Evolutionary conservation across 106 monocot genomes (phyloP).

Genomic region (Phalaenopsis aphrodite): DNA sequence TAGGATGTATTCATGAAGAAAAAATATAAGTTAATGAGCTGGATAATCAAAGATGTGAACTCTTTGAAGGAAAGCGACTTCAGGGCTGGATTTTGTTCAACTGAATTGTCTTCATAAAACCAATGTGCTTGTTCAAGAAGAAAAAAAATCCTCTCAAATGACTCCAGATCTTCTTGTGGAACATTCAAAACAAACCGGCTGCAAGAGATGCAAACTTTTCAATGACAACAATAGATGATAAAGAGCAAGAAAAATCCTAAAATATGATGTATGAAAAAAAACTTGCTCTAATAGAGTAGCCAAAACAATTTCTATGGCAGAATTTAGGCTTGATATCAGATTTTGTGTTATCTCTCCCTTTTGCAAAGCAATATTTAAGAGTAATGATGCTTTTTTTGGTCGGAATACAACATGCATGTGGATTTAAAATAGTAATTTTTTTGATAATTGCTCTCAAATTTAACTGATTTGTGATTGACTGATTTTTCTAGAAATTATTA

Average conservation of each 20-base stretch:
- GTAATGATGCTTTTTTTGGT: no score
- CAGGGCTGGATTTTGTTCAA: constrained; percentile 84
- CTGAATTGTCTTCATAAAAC: constrained; percentile 98
- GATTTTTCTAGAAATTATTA: no score
- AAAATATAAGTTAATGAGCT: not conserved
- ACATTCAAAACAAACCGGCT: constrained; percentile 95
- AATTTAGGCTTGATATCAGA: no score
- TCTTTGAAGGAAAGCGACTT: constrained; percentile 94
- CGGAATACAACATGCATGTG: no score
- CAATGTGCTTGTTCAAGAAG: constrained; percentile 96
- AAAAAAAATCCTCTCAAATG: constrained; percentile 96
- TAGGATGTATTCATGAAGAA: not conserved
- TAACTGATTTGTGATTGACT: no score
- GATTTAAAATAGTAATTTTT: no score
- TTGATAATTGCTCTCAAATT: no score
- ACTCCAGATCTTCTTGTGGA: constrained; percentile 92
- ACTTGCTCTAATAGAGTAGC: not conserved
- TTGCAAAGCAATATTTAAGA: no score
- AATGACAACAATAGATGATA: not conserved
- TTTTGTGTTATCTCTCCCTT: no score
- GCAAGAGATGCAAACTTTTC: constrained; percentile 11
- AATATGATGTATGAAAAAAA: not conserved
- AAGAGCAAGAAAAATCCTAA: not conserved
- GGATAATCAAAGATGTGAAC: constrained; percentile 86
- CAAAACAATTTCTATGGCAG: no score